Percentiles rank a stretch among this genome's conserved stretches.
phyloP scores from a whole-genome alignment of 371 early-diverging fungal species.

The Parasitella parasitica region DNA sequence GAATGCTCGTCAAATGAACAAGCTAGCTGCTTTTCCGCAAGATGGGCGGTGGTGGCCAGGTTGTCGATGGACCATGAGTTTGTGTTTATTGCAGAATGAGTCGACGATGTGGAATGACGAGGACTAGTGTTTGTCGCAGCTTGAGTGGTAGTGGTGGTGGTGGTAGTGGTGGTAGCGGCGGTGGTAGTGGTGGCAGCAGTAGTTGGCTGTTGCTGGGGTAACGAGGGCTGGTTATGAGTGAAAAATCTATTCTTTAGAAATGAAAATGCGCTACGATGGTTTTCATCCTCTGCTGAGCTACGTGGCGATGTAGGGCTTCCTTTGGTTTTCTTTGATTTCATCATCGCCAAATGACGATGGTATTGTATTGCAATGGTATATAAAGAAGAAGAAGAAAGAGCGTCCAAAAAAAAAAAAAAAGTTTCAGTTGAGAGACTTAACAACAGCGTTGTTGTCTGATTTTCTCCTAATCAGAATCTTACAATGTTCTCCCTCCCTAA shows the following conservation, averaged over 20 bases:
- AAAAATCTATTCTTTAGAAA: conserved; percentile 25
- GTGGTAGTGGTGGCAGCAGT: too few relatives aligned
- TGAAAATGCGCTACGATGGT: conserved; percentile 16
- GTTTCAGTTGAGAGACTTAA: conserved; percentile 1
- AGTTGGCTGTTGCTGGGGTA: conserved; percentile 10
- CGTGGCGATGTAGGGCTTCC: conserved; percentile 4
- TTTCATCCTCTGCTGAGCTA: conserved; percentile 5
- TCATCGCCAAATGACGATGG: conserved; percentile 14
- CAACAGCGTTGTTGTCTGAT: background rate
- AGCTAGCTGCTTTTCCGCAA: background rate
- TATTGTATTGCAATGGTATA: background rate
- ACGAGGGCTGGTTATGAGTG: background rate
- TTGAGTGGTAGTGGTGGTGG: too few relatives aligned
- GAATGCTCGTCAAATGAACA: conserved; percentile 12
- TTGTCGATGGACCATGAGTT: conserved; percentile 1
- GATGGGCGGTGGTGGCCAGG: background rate
- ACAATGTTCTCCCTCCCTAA: background rate
- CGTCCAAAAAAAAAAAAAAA: conserved; percentile 4
- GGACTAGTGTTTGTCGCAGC: background rate
- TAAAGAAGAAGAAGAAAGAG: background rate
- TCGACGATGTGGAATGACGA: conserved; percentile 3
- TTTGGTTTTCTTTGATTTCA: conserved; percentile 25
- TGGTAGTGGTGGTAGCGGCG: too few relatives aligned
- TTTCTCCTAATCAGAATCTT: background rate
- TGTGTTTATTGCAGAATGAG: background rate